Conservation (phyloP, 768 basidiomycete genomes). For the Pleurotus tuber-regium region DNA sequence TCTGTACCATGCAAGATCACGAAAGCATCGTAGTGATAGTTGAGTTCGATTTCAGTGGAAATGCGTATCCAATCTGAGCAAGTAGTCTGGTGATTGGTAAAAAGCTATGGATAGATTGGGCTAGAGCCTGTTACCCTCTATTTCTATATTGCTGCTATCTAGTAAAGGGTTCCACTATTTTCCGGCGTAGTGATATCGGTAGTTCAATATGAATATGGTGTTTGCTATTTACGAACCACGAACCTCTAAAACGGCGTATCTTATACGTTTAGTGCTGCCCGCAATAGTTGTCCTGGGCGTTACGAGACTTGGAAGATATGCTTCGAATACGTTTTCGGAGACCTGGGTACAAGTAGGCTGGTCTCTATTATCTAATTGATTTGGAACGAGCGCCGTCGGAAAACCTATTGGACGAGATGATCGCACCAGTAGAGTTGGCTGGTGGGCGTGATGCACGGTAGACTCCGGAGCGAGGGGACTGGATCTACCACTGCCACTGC, state of each 20-base stretch:
- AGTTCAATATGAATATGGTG: neutral
- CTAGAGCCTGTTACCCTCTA: constrained; percentile 47
- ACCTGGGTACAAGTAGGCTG: constrained; percentile 46
- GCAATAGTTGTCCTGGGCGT: constrained; percentile 70
- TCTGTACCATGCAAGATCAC: constrained; percentile 90
- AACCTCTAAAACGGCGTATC: constrained; percentile 85
- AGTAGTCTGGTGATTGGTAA: constrained; percentile 3
- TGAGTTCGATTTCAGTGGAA: constrained; percentile 89
- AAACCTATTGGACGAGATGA: constrained; percentile 68
- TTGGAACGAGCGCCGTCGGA: constrained; percentile 32
- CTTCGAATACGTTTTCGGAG: constrained; percentile 67
- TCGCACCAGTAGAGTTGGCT: constrained; percentile 54
- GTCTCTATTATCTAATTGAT: constrained; percentile 19
- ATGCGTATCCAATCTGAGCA: constrained; percentile 84
- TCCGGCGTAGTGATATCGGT: neutral
- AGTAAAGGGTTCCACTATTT: constrained; percentile 80
- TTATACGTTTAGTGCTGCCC: constrained; percentile 64
- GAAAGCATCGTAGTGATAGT: constrained; percentile 91
- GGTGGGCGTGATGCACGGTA: constrained; percentile 18
- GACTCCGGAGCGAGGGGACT: constrained; percentile 34
- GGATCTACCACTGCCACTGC: constrained; percentile 53
- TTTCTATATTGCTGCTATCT: constrained; percentile 89
- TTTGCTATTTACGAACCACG: constrained; percentile 16
- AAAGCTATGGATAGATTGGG: constrained; percentile 7
- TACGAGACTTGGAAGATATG: constrained; percentile 69